Evolutionary conservation across 192 early-diverging fungal genomes (phyloP), one percentile per base, ranked within the genome.

Genomic region (Lobosporangium transversale): DNA sequence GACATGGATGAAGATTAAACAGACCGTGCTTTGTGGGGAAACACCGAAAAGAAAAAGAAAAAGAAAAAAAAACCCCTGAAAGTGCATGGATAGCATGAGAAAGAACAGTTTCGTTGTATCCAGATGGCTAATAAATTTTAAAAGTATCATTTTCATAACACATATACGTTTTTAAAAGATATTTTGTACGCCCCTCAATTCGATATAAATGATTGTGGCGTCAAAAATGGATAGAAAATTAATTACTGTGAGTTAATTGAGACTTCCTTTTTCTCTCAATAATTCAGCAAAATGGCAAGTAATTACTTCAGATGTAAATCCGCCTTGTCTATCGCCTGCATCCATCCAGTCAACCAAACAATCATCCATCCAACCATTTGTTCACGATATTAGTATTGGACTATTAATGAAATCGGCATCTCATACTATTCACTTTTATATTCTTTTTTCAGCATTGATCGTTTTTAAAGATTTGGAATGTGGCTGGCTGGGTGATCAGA

Each of bases 221-320:
- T 9, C n/a, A n/a, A n/a, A n/a, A n/a, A n/a, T n/a, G n/a, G n/a
- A n/a, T n/a, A n/a, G n/a, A n/a, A n/a, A n/a, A n/a, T n/a, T n/a
- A n/a, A n/a, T n/a, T n/a, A n/a, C n/a, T n/a, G n/a, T n/a, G n/a
- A n/a, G n/a, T n/a, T n/a, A 10, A 32, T 50, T 50, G 33, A 32
- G 50, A 61, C 30, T 20, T 27, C 26, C 59, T 35, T 61, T 61
- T 61, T 50, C 47, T 35, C 47, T 35, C 23, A 47, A n/a, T 15
- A 59, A 5, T 6, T 36, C 26, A 31, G 9, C 44, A 61, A 60
- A 61, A 61, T 61, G 59, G 59, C 45, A 61, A 61, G 59, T 61
- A 32, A 50, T n/a, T n/a, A n/a, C n/a, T n/a, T n/a, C n/a, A n/a
- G n/a, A n/a, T n/a, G n/a, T n/a, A n/a, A n/a, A n/a, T n/a, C n/a